Evolutionary conservation across 768 basidiomycete species (phyloP), one percentile per base, ranked within the genome.

Genomic region (Lactifluus echinatus): DNA sequence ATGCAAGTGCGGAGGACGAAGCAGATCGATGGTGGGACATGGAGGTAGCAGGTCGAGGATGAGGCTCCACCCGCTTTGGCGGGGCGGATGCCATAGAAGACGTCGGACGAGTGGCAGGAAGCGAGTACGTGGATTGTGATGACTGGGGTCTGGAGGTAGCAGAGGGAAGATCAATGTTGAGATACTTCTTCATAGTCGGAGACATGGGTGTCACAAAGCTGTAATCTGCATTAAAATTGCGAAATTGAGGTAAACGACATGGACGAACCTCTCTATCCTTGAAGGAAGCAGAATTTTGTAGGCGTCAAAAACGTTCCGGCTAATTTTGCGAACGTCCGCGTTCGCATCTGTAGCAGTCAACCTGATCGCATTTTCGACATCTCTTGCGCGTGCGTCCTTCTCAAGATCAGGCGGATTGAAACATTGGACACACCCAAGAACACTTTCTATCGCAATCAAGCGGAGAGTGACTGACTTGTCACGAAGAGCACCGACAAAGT

Each of bases 381-480:
- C 81, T 44, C 74, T 74, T 0, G 81, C 83, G 15, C 85, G 73
- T 0, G 71, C 58, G 46, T 89, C 86, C 67, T 79, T 85, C 68
- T 87, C 87, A 29, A 90, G 68, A 62, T 90, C 87, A 0, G 87
- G 86, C 8, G 88, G 89, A 69, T 87, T 89, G 67, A 83, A 84
- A 63, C 79, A 83, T 58, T 87, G 87, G 51, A 92, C 72, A 60
- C 83, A 85, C 15, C 76, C 74, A 48, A 90, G 66, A 0, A 83
- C 74, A 29, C 80, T 75, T 68, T 91, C 87, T 3, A 81, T 79
- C n/a, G 81, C 79, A 17, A 78, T 76, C 5, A 87, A 65, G 51
- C 91, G 78, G 28, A 85, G 71, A 2, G 80, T 78, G 19, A 74
- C 69, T 15, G 85, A 82, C 66, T 91, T 92, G 67, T 91, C 88